Evolutionary conservation across 495 filamentous ascomycete species (phyloP).

Genomic region (Patellaria atrata): DNA sequence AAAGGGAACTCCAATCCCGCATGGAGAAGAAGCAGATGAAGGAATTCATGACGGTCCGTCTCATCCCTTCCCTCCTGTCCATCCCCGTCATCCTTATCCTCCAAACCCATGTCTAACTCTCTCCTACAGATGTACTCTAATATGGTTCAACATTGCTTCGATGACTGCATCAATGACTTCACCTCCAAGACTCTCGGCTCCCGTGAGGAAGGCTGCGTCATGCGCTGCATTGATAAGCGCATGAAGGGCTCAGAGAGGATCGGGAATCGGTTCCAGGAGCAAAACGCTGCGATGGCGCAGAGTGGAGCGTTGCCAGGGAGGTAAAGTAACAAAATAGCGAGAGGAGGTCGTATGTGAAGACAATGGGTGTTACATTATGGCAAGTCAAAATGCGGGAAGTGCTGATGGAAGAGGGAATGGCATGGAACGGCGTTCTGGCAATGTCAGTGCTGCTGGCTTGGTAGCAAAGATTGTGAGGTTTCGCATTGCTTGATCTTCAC

Average conservation of each 20-base stretch:
- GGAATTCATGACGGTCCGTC: slow-evolving; percentile 86
- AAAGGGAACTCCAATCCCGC: slow-evolving; percentile 78
- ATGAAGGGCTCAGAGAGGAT: slow-evolving; percentile 75
- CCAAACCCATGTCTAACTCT: neutral
- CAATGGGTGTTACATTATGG: no score
- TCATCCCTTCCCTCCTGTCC: slow-evolving; percentile 4
- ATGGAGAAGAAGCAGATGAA: slow-evolving; percentile 97
- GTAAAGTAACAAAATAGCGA: no score
- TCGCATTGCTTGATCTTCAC: no score
- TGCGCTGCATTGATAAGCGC: slow-evolving; percentile 89
- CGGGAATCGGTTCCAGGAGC: slow-evolving; percentile 84
- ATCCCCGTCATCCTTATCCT: neutral
- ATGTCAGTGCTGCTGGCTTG: no score
- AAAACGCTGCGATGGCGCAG: slow-evolving; percentile 79
- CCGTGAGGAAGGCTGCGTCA: slow-evolving; percentile 78
- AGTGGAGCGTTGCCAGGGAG: slow-evolving; percentile 30
- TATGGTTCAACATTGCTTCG: slow-evolving; percentile 90
- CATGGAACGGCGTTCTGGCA: no score
- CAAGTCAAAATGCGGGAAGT: no score
- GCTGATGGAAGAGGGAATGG: neutral
- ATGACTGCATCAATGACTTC: slow-evolving; percentile 95
- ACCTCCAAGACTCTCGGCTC: slow-evolving; percentile 81
- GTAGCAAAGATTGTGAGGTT: no score
- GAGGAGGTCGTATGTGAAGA: neutral
- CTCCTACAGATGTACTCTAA: slow-evolving; percentile 76